phyloP scores from a whole-genome alignment of 2,329 filamentous ascomycete species.

The Aureobasidium sp. region DNA sequence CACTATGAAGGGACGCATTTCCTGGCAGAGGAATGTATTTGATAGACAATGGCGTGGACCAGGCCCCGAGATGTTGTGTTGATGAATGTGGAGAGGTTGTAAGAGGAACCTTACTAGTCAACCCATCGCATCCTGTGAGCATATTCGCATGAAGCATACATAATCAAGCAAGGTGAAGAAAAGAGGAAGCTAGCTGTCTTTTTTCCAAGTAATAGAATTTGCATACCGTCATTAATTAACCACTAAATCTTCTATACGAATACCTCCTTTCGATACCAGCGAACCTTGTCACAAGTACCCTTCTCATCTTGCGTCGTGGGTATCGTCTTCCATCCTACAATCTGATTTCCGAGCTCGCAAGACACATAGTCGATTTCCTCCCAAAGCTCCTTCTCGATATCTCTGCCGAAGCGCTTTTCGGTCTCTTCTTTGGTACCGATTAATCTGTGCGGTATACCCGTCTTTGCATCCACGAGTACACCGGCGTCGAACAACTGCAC shows the following conservation, averaged over 20 bases:
- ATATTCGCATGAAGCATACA: not conserved
- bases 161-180: not conserved
- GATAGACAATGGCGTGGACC: too few relatives aligned
- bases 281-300: slow-evolving; percentile 4
- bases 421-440: slow-evolving; percentile 18
- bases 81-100: too few relatives aligned
- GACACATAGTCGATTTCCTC: slow-evolving; percentile 18
- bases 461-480: slow-evolving; percentile 13
- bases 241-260: not conserved
- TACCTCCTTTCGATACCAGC: not conserved
- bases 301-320: not conserved
- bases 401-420: slow-evolving; percentile 18
- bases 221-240: not conserved
- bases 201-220: too few relatives aligned
- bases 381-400: slow-evolving; percentile 21
- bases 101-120: too few relatives aligned
- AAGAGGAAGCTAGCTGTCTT: not conserved
- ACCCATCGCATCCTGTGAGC: not conserved
- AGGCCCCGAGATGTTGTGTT: too few relatives aligned
- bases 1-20: too few relatives aligned
- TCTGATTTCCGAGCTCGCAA: slow-evolving; percentile 16
- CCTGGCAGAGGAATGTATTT: too few relatives aligned
- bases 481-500: slow-evolving; percentile 18
- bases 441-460: slow-evolving; percentile 16
- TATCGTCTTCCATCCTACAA: slow-evolving; percentile 15